Evolutionary conservation across 2,329 filamentous ascomycete genomes (phyloP).

Genomic region (Aspergillus chevalieri): DNA sequence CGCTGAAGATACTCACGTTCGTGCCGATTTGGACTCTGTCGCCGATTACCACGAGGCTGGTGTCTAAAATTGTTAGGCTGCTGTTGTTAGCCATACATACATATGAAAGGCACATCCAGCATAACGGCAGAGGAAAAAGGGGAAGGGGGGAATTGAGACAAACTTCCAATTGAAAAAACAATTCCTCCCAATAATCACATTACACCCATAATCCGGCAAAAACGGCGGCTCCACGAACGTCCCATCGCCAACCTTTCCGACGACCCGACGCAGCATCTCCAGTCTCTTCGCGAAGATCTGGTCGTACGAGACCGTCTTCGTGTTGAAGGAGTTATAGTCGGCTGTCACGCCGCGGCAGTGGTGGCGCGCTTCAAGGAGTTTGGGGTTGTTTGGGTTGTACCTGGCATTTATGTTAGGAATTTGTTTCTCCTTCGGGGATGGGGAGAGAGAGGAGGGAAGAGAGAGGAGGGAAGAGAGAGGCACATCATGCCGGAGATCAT

Average conservation of each 20-base stretch:
- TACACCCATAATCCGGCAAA: constrained; percentile 20
- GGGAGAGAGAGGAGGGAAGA: background rate
- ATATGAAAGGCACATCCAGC: no score
- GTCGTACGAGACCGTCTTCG: constrained; percentile 20
- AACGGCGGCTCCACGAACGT: constrained; percentile 14
- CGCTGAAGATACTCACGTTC: constrained; percentile 48
- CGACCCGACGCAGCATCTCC: constrained; percentile 20
- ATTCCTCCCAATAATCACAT: constrained; percentile 24
- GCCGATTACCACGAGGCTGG: constrained; percentile 48
- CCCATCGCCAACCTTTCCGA: constrained; percentile 23
- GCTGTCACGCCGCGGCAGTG: constrained; percentile 18
- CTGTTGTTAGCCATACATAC: background rate
- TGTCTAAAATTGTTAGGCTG: constrained; percentile 54
- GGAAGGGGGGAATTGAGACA: background rate
- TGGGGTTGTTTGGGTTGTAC: constrained; percentile 23
- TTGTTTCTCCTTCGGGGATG: background rate
- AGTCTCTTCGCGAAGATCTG: constrained; percentile 19
- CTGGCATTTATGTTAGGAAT: constrained; percentile 8
- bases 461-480: constrained; percentile 3
- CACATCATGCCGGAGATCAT: constrained; percentile 35
- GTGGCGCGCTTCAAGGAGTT: constrained; percentile 23
- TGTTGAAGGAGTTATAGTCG: constrained; percentile 26
- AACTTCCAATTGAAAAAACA: constrained; percentile 31
- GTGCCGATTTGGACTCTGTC: constrained; percentile 50
- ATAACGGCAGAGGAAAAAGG: no score